phyloP scores from a whole-genome alignment of 208 protist species.

The Sergeia podlipaevii region DNA sequence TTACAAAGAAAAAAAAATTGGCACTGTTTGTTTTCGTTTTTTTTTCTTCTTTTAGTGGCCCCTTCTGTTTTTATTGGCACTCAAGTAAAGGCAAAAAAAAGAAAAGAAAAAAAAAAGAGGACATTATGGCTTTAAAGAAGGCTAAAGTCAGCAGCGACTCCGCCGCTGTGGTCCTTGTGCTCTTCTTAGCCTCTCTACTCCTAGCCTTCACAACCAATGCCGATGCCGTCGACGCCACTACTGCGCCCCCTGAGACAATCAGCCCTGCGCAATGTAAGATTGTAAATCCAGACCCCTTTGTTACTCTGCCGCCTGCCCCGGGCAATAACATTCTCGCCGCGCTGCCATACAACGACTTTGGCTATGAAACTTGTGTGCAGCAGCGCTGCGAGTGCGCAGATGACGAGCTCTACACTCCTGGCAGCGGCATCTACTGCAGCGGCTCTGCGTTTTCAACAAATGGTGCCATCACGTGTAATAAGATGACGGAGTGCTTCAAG shows the following conservation, averaged over 20 bases:
- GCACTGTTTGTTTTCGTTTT: too few species aligned
- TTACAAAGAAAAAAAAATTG: too few species aligned
- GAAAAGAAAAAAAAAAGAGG: too few species aligned
- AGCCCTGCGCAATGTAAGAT: conserved; percentile 22
- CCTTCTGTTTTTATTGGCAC: not conserved
- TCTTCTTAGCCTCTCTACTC: conserved; percentile 7
- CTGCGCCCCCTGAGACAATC: conserved; percentile 13
- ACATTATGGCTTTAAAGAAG: too few species aligned
- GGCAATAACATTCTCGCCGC: conserved; percentile 16
- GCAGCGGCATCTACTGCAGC: conserved; percentile 37
- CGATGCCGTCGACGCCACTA: conserved; percentile 6
- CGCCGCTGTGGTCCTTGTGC: too few species aligned
- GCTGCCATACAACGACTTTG: conserved; percentile 32
- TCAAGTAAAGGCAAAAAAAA: not conserved
- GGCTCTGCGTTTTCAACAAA: conserved; percentile 27
- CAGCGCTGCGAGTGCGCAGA: conserved; percentile 44
- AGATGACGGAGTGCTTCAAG: conserved; percentile 37
- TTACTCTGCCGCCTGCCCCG: conserved; percentile 24
- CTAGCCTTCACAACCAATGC: not conserved
- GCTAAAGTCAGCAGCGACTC: too few species aligned
- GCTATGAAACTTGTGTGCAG: conserved; percentile 36
- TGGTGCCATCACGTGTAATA: conserved; percentile 43
- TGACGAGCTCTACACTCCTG: not conserved
- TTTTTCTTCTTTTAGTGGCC: too few species aligned
- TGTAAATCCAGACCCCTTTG: conserved; percentile 35